Evolutionary conservation across 371 early-diverging fungal genomes (phyloP), one percentile per base, ranked within the genome.

Genomic region (Mucor indicus): DNA sequence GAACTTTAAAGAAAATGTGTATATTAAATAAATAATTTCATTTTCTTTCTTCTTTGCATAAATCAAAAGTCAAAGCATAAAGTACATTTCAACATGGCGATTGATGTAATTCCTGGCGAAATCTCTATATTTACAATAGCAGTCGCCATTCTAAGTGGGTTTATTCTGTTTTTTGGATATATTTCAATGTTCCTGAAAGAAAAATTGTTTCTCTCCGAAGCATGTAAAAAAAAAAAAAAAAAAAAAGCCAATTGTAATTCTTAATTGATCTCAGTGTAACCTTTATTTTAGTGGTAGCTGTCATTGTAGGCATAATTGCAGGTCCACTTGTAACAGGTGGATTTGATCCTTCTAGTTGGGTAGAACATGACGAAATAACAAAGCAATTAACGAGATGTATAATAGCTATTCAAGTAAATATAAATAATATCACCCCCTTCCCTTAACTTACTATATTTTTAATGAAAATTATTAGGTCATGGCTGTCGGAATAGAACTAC

Each of bases 111-210:
- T 36, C 73, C 69, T 24, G 73, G 73, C 54, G 73, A 73, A 41
- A 61, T 73, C 39, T 64, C 69, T 20, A 46, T 58, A 21, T 73
- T 73, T 46, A 67, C 69, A n/a, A 55, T 64, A 22, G 67, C 53
- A 46, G 69, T 73, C 1, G 79, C 75, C 8, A 57, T 89, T 7
- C 50, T 90, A 11, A 91, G 92, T 43, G 86, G 86, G 12, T 95
- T 95, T 60, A 87, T 93, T 54, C 70, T 89, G n/a, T 48, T 86
- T 39, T 92, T 92, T 58, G 92, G 93, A 2, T 82, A 92, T 45
- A 73, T 95, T 37, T 96, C 96, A 17, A 77, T 96, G 59, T 77
- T 92, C 56, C 72, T 93, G 44, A 96, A 96, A 62, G 95, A 98
- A 57, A 79, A 79, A 9, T 75, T 95, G 16, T 93, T 87, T 67